Percentiles rank a stretch among this genome's conserved stretches.
Evolutionary conservation across 768 basidiomycete species (phyloP).

Genomic region (Holtermanniella nyarrowii): DNA sequence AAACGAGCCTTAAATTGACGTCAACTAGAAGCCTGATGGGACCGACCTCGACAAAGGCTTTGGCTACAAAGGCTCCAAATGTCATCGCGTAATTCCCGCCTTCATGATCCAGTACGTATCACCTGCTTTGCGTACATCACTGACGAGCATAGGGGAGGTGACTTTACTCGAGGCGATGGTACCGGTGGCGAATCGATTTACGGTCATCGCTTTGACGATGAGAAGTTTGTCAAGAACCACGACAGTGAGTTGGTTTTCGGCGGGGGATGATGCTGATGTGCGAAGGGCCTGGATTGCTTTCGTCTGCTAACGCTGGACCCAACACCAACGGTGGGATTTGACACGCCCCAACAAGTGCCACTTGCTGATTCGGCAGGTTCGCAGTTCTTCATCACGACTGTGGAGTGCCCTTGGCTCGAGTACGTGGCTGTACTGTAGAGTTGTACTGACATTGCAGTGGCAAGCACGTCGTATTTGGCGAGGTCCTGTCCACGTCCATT

Average conservation of each 20-base stretch:
- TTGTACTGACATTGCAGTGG: conserved; percentile 32
- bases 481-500: conserved; percentile 52
- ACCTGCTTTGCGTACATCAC: background rate
- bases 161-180: conserved; percentile 54
- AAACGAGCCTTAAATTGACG: background rate
- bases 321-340: conserved; percentile 51
- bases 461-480: conserved; percentile 58
- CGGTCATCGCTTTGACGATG: conserved; percentile 35
- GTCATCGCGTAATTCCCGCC: conserved; percentile 55
- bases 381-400: conserved; percentile 40
- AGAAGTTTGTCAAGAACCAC: conserved; percentile 38
- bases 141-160: conserved; percentile 69
- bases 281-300: conserved; percentile 41
- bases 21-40: conserved; percentile 33
- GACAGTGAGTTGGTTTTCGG: conserved; percentile 14
- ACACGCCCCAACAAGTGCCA: too few relatives aligned
- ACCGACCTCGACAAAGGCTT: conserved; percentile 44
- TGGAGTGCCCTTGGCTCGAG: conserved; percentile 33
- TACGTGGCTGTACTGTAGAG: conserved; percentile 11
- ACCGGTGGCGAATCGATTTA: conserved; percentile 42
- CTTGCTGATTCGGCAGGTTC: too few relatives aligned
- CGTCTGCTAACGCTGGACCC: conserved; percentile 58
- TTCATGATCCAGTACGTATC: conserved; percentile 32
- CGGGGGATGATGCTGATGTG: background rate
- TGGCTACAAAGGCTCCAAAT: conserved; percentile 58